Evolutionary conservation across 177 flowering plant genomes (phyloP).

Genomic region (Tripterygium wilfordii): DNA sequence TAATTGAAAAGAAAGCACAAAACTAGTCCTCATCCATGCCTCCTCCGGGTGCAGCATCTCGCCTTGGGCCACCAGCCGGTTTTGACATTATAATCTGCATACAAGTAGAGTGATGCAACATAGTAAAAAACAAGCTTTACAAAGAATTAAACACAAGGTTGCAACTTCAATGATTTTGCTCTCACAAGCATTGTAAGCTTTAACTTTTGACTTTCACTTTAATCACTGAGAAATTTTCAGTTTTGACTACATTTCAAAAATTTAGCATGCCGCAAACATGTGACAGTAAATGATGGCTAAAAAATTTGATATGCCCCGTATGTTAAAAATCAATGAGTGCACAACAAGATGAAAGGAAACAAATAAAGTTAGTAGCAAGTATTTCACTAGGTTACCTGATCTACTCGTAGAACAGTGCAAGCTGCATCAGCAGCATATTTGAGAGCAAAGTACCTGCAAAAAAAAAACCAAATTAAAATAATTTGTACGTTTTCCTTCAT

Average conservation of each 20-base stretch:
- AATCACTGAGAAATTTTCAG: too few relatives aligned
- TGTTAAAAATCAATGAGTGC: too few relatives aligned
- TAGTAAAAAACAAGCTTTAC: background rate
- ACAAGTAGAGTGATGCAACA: background rate
- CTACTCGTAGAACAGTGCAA: conserved; percentile 88
- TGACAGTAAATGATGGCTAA: too few relatives aligned
- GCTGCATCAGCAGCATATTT: conserved; percentile 95
- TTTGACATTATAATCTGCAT: conserved; percentile 96
- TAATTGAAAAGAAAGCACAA: background rate
- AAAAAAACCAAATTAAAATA: background rate
- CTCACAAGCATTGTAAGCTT: too few relatives aligned
- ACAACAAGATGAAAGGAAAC: too few relatives aligned
- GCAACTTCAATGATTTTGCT: too few relatives aligned
- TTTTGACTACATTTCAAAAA: too few relatives aligned
- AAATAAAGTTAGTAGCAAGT: too few relatives aligned
- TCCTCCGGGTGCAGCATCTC: conserved; percentile 50
- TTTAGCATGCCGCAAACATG: too few relatives aligned
- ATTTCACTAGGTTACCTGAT: conserved; percentile 62
- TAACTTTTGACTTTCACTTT: too few relatives aligned
- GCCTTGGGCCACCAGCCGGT: conserved; percentile 94
- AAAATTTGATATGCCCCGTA: too few relatives aligned
- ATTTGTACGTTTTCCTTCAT: too few relatives aligned
- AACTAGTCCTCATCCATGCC: conserved; percentile 87
- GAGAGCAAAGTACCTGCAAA: conserved; percentile 74
- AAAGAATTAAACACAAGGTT: background rate